Base-by-base conservation (phyloP, 768 basidiomycete genomes). In the Psilocybe azurescens region DNA sequence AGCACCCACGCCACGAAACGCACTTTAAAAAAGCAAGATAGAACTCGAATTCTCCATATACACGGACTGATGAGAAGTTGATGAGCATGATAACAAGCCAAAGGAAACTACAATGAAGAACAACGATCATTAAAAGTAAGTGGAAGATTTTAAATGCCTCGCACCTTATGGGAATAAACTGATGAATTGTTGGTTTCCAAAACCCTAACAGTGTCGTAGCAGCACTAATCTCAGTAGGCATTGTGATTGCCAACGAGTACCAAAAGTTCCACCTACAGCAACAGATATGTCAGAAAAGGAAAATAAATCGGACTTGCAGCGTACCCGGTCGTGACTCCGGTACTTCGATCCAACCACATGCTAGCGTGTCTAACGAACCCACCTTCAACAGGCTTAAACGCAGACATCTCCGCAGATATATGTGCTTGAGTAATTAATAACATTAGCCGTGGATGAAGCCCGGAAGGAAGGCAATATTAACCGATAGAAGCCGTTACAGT, bases 331-430 rank as follows among this genome's bases (percentile, higher is more conserved):
- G 70, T 62, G 20, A 74, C 65, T 4, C 74, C 70, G 36, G 63
- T 65, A 58, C 74, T 75, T 60, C 66, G 66, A 69, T 88, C 86
- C 33, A 88, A 72, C 71, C 83, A 86, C 53, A 83, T 77, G 16
- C 76, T 79, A 3, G 85, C 81, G 53, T 85, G 81, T 46, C 80
- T 75, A 14, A 81, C 81, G 65, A 81, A 77, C 47, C 86, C 86
- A 32, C 88, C 88, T 30, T 83, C 75, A 10, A 87, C 73, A 0
- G 88, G 88, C 39, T 88, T 79, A 67, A 80, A 87, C 0, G 87
- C 81, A 41, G 88, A 70, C 88, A 85, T 86, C 71, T 86, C 81
- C 9, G 73, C 80, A 29, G 75, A 71, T 3, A 74, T 67, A 67
- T 71, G 68, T 1, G 74, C 74, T 75, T 14, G 30, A 32, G n/a